Evolutionary conservation across 202 grass and related monocot species (phyloP), one percentile per base, ranked within the genome.

Genomic region (Zoysia matrella): DNA sequence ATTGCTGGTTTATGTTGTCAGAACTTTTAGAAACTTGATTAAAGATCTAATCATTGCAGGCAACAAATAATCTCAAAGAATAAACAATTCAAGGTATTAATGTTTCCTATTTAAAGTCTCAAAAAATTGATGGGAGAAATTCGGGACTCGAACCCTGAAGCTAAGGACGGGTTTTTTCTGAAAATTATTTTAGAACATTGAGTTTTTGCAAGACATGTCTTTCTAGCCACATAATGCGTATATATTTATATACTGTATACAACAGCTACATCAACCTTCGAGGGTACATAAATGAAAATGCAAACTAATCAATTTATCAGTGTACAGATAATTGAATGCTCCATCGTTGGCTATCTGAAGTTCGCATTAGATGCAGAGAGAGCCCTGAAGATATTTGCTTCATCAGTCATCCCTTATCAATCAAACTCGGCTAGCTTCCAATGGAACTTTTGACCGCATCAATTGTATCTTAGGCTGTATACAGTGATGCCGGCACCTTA

Each of bases 381-480:
- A 73, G 60, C 6, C 7, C 9, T 22, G 47, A 80, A 82, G 18
- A 41, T 39, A 63, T 41, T 15, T 48, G 69, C 36, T 64, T 75
- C 30, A 60, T 55, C 30, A 11, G 36, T 75, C 15, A 60, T 75
- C 30, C 5, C 30, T 36, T 36, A 36, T 36, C 30, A 36, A 36
- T 36, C 30, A 36, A 36, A 36, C 30, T 36, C 30, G 30, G 30
- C 30, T 36, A 36, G 0, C 30, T 36, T 36, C 30, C 30, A 65
- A 39, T 61, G 44, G 7, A 73, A 67, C 56, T 36, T 6, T 64
- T 3, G 1, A 39, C 55, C 15, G 54, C 40, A n/a, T 46, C 40
- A 15, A 9, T 52, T 50, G 46, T 43, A 52, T 71, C 43, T 86
- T 83, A 90, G 4, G 74, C 46, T 45, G 75, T 86, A 50, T 71